Evolutionary conservation across 139 green algal genomes (phyloP).

Genomic region (Chlamydomonas sp.): DNA sequence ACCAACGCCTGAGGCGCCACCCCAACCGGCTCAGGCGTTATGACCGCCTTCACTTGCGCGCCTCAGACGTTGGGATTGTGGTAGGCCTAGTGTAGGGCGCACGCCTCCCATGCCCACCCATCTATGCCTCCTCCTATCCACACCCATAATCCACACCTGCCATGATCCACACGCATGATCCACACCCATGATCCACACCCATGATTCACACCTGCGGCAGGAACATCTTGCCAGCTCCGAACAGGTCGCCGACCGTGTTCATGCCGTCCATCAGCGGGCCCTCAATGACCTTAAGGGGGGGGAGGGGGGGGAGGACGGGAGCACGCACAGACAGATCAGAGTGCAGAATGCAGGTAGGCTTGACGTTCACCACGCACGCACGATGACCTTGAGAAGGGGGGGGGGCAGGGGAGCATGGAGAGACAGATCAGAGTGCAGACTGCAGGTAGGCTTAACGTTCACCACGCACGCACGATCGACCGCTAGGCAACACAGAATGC

Average conservation of each 20-base stretch:
- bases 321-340: conserved; percentile 34
- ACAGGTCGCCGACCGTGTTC: conserved; percentile 98
- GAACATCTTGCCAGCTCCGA: conserved; percentile 99
- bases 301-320: conserved; percentile 74
- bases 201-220: conserved; percentile 68
- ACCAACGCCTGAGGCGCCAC: no score
- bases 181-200: background rate
- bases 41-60: no score
- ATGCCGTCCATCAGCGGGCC: conserved; percentile 98
- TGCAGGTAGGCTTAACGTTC: conserved; percentile 70
- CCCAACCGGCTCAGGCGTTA: no score
- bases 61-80: no score
- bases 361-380: conserved; percentile 53
- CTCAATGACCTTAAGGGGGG: conserved; percentile 95
- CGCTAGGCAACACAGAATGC: no score
- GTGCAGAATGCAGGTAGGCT: no score
- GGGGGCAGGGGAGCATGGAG: conserved; percentile 53
- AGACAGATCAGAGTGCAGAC: conserved; percentile 45
- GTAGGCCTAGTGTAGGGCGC: no score
- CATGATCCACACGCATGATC: no score
- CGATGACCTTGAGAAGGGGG: no score
- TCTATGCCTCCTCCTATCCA: no score
- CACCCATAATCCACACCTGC: no score
- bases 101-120: no score
- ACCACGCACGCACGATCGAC: conserved; percentile 41